phyloP scores from a whole-genome alignment of 306 rosid species.

The Quillaja saponaria region DNA sequence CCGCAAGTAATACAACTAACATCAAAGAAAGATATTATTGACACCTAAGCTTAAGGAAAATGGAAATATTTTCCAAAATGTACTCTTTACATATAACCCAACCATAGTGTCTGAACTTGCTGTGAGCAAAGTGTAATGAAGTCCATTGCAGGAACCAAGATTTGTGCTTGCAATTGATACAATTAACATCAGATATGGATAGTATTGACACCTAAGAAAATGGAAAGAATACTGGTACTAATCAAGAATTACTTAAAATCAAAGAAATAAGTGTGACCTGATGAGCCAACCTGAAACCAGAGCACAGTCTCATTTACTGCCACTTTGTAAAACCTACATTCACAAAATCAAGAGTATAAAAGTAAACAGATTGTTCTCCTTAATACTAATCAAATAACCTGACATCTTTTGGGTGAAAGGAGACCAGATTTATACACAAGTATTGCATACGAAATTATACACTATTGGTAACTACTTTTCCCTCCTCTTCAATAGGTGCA shows the following conservation, averaged over 20 bases:
- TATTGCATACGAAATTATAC: neutral
- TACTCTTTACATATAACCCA: too few relatives aligned
- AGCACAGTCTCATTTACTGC: constrained; percentile 64
- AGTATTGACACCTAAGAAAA: constrained; percentile 8
- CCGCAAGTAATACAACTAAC: too few relatives aligned
- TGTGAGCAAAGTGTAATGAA: constrained; percentile 17
- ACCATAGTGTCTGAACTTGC: constrained; percentile 32
- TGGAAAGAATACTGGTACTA: neutral
- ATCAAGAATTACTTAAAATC: constrained; percentile 31
- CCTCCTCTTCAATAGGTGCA: neutral
- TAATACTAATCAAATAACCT: constrained; percentile 25
- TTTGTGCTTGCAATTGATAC: neutral
- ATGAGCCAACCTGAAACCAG: constrained; percentile 99
- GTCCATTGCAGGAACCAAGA: constrained; percentile 8
- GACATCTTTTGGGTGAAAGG: neutral
- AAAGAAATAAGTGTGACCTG: constrained; percentile 78
- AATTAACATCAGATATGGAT: neutral
- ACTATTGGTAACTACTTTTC: neutral
- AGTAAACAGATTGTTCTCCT: neutral
- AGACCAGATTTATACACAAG: neutral
- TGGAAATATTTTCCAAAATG: too few relatives aligned
- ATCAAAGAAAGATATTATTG: too few relatives aligned
- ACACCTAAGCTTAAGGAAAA: too few relatives aligned
- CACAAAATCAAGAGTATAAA: constrained; percentile 5
- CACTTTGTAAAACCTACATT: constrained; percentile 78